Evolutionary conservation across 78 protist species (phyloP).

Genomic region (Cavenderia fasciculata): DNA sequence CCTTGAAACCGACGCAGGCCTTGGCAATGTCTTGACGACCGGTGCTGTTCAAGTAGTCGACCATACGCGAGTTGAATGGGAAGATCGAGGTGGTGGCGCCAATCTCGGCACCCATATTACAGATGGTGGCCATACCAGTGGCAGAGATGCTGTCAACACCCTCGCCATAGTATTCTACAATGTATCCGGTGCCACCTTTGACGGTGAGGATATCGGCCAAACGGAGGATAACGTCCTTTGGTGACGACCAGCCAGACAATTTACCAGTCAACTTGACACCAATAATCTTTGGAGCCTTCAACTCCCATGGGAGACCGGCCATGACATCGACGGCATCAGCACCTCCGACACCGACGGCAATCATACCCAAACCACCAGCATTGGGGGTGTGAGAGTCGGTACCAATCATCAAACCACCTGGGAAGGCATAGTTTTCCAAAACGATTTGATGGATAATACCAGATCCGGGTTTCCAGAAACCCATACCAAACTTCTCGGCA

Average conservation of each 20-base stretch:
- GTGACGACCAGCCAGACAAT: conserved; percentile 89
- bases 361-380: conserved; percentile 95
- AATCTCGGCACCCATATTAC: conserved; percentile 98
- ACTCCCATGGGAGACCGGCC: conserved; percentile 96
- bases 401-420: conserved; percentile 96
- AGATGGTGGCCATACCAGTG: conserved; percentile 97
- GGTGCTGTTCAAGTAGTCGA: conserved; percentile 91
- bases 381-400: conserved; percentile 95
- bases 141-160: conserved; percentile 92
- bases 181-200: conserved; percentile 95
- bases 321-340: conserved; percentile 98
- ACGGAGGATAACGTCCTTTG: conserved; percentile 95
- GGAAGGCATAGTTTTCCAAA: conserved; percentile 96
- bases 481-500: conserved; percentile 89
- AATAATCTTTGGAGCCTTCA: conserved; percentile 96
- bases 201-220: conserved; percentile 93
- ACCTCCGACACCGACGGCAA: conserved; percentile 95
- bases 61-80: conserved; percentile 94
- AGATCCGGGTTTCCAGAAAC: conserved; percentile 96
- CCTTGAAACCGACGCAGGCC: conserved; percentile 23
- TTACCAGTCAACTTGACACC: conserved; percentile 95
- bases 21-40: conserved; percentile 87
- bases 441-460: conserved; percentile 98
- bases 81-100: conserved; percentile 98
- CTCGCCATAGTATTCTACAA: conserved; percentile 94